These are phyloP conservation scores for Paraphaeosphaeria sporulosa DNA, from an alignment of 2,329 filamentous ascomycete species.

Conservation along the genomic window DNA sequence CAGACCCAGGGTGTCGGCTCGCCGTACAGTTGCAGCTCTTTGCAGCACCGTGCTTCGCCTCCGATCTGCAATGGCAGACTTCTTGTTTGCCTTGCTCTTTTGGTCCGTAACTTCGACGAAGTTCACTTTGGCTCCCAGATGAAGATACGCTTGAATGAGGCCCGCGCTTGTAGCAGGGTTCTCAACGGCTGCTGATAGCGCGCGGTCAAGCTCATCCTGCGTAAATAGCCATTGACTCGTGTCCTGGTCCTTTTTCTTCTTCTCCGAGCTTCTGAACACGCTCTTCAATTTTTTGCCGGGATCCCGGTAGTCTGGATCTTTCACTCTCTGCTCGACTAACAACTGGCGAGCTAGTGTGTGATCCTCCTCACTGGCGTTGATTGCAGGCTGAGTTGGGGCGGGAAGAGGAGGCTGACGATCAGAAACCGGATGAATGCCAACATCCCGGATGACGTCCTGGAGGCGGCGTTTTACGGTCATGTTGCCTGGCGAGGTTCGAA, in stretches of 20 bases:
- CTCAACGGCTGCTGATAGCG: constrained; percentile 42
- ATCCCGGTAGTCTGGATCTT: constrained; percentile 39
- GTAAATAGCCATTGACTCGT: constrained; percentile 38
- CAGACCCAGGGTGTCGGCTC: constrained; percentile 40
- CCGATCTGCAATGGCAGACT: constrained; percentile 29
- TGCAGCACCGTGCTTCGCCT: constrained; percentile 47
- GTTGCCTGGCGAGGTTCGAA: constrained; percentile 8
- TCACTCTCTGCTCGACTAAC: constrained; percentile 39
- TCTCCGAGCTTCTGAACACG: constrained; percentile 46
- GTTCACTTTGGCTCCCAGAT: constrained; percentile 46
- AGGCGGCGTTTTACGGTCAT: constrained; percentile 41
- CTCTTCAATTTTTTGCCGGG: constrained; percentile 41
- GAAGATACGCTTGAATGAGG: constrained; percentile 44
- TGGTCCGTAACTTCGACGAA: constrained; percentile 30
- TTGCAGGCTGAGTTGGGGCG: constrained; percentile 38
- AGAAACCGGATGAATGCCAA: constrained; percentile 35
- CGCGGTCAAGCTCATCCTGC: constrained; percentile 46
- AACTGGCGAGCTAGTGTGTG: constrained; percentile 39
- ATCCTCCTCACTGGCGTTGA: constrained; percentile 43
- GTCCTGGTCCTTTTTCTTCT: constrained; percentile 43
- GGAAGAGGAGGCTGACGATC: constrained; percentile 43
- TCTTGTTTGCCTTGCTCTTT: constrained; percentile 30
- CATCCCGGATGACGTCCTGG: constrained; percentile 38
- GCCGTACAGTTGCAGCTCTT: constrained; percentile 40
- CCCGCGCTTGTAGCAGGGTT: constrained; percentile 39